phyloP scores from a whole-genome alignment of 1,284 basidiomycete genomes.

The Ustilago bromivora region DNA sequence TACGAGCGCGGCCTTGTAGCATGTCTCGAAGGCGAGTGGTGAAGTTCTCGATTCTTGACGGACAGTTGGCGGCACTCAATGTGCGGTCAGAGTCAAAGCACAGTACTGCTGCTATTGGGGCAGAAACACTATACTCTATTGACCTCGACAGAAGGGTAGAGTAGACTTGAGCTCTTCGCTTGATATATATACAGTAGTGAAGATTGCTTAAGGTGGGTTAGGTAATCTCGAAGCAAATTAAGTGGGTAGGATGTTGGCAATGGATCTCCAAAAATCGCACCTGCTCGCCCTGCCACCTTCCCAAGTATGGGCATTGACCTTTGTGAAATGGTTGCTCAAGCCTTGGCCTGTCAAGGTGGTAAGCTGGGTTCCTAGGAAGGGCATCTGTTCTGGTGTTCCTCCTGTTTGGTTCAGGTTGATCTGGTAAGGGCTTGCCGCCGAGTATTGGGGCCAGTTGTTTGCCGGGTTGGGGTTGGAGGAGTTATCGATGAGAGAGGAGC shows the following conservation, averaged over 20 bases:
- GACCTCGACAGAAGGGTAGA: not conserved
- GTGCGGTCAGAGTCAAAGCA: no score
- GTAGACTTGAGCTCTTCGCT: not conserved
- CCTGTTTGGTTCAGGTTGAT: conserved; percentile 45
- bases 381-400: conserved; percentile 7
- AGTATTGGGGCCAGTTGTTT: conserved; percentile 34
- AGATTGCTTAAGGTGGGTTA: no score
- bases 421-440: conserved; percentile 21
- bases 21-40: no score
- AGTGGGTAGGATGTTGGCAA: conserved; percentile 13
- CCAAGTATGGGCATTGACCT: conserved; percentile 25
- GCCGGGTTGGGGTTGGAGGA: conserved; percentile 14
- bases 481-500: conserved; percentile 19
- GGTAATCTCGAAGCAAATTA: not conserved
- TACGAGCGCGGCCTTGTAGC: no score
- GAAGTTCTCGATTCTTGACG: no score
- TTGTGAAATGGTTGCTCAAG: conserved; percentile 9
- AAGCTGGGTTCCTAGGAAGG: conserved; percentile 7
- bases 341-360: conserved; percentile 11
- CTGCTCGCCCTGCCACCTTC: conserved; percentile 17
- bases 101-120: no score
- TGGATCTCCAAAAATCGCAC: conserved; percentile 23
- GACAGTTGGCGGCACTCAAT: no score
- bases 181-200: not conserved
- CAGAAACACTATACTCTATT: not conserved